These are phyloP conservation scores for Cutaneotrichosporon spelunceum DNA, from an alignment of 1,284 basidiomycete species.

Conservation along the genomic window DNA sequence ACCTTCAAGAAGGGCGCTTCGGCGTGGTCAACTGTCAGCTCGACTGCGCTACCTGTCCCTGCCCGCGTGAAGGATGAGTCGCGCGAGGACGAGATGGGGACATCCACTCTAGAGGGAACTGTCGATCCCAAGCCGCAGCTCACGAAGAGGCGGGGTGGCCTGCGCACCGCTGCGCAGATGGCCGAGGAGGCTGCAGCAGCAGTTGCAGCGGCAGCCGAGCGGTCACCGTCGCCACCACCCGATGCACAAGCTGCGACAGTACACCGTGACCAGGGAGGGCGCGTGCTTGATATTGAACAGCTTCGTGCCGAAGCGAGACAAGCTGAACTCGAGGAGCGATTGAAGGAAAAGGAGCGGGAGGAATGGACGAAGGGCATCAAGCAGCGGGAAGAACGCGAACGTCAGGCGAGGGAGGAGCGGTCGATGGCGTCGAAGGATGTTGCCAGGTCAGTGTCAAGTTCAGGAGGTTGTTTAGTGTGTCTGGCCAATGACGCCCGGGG, in stretches of 20 bases:
- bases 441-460: conserved; percentile 58
- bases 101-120: conserved; percentile 2
- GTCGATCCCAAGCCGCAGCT: conserved; percentile 37
- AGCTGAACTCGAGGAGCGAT: conserved; percentile 70
- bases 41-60: conserved; percentile 31
- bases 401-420: conserved; percentile 62
- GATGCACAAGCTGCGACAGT: conserved; percentile 69
- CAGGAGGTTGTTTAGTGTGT: not conserved
- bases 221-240: conserved; percentile 51
- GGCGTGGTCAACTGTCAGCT: conserved; percentile 41
- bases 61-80: conserved; percentile 31
- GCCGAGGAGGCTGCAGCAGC: conserved; percentile 57
- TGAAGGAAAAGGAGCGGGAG: conserved; percentile 83
- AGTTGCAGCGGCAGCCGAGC: conserved; percentile 56
- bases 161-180: conserved; percentile 62
- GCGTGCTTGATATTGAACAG: conserved; percentile 81
- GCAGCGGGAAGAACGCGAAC: conserved; percentile 74
- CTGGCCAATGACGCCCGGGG: too few relatives aligned
- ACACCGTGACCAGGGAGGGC: conserved; percentile 85
- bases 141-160: conserved; percentile 60
- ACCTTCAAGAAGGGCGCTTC: conserved; percentile 45
- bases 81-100: conserved; percentile 17
- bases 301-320: conserved; percentile 75
- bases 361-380: conserved; percentile 95
- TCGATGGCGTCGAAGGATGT: conserved; percentile 65